Base-by-base conservation (phyloP, 352 stramenopile species). In the Phytophthora agathidicida region DNA sequence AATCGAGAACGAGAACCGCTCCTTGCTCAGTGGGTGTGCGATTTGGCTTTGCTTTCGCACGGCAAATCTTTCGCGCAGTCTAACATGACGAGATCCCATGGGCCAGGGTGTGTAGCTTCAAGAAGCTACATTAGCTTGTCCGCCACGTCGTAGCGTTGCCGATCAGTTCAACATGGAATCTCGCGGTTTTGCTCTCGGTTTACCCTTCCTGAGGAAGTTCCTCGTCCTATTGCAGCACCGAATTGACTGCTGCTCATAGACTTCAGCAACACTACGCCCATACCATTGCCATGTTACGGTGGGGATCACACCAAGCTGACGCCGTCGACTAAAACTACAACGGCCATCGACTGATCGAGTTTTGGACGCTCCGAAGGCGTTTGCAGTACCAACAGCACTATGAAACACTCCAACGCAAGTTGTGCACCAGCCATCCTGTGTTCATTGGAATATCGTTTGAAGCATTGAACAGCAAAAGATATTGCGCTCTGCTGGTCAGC, bases 151-250 rank as follows among this genome's bases (percentile, higher is more conserved):
- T 55, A 16, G 20, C 22, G 38, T 59, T 59, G 45, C 37, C 19
- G 31, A 27, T n/a, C 37, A 32, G 44, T 64, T 68, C 44, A 68
- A 59, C 39, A 51, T 60, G 56, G 57, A 32, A 60, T 66, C 11
- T 49, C 48, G 24, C 36, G 60, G 44, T 38, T 68, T 51, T 64
- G 43, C 60, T 59, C 44, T 33, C 35, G 8, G 14, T 31, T 50
- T 49, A 36, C 28, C 24, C 20, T 36, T n/a, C n/a, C n/a, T n/a
- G n/a, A n/a, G n/a, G n/a, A n/a, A n/a, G n/a, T 61, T 43, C 17
- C 22, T 62, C 30, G 45, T 59, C 10, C 37, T 32, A 33, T 45
- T 32, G 30, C 23, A 45, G 46, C 23, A 38, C 23, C 16, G 20
- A 46, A 41, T 17, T 33, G 51, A 19, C 38, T 13, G 11, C 38